Percentiles rank a stretch among this genome's conserved stretches.
phyloP scores from a whole-genome alignment of 2,329 filamentous ascomycete genomes.

The Ciborinia camelliae region DNA sequence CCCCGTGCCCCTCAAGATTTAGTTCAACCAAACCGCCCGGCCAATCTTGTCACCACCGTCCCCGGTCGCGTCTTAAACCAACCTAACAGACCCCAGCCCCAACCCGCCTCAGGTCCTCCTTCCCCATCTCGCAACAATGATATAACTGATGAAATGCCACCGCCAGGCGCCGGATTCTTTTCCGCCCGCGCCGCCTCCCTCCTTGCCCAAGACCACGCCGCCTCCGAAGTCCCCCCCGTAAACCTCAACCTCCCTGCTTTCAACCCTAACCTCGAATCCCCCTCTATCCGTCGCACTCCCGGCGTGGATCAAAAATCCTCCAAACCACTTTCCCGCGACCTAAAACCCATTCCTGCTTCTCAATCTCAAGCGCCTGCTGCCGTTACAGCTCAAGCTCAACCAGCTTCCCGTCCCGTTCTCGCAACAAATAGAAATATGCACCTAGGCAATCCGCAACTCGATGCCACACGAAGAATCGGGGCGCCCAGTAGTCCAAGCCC shows the following conservation, averaged over 20 bases:
- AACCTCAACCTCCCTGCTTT: constrained; percentile 54
- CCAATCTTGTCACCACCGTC: constrained; percentile 22
- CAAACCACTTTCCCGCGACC: constrained; percentile 62
- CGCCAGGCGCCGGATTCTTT: constrained; percentile 54
- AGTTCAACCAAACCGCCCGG: constrained; percentile 21
- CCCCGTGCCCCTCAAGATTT: constrained; percentile 26
- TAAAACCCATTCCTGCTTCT: constrained; percentile 48
- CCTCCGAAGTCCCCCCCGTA: constrained; percentile 38
- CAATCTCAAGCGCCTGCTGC: constrained; percentile 27
- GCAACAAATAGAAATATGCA: not conserved
- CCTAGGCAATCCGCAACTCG: constrained; percentile 28
- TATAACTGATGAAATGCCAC: constrained; percentile 25
- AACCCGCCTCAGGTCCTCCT: constrained; percentile 12
- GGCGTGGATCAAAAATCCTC: constrained; percentile 78
- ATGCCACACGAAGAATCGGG: constrained; percentile 55
- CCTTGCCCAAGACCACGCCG: constrained; percentile 43
- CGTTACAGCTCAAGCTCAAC: constrained; percentile 36
- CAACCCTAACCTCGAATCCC: constrained; percentile 72
- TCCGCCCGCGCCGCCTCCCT: constrained; percentile 64
- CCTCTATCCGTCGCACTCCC: constrained; percentile 83
- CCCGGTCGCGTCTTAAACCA: constrained; percentile 35
- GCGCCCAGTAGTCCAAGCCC: constrained; percentile 55
- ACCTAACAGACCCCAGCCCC: constrained; percentile 31
- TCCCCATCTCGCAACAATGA: constrained; percentile 30
- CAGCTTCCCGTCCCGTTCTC: not conserved